Conservation (phyloP, 2,329 filamentous ascomycete genomes). For the Clonostachys rhizophaga region DNA sequence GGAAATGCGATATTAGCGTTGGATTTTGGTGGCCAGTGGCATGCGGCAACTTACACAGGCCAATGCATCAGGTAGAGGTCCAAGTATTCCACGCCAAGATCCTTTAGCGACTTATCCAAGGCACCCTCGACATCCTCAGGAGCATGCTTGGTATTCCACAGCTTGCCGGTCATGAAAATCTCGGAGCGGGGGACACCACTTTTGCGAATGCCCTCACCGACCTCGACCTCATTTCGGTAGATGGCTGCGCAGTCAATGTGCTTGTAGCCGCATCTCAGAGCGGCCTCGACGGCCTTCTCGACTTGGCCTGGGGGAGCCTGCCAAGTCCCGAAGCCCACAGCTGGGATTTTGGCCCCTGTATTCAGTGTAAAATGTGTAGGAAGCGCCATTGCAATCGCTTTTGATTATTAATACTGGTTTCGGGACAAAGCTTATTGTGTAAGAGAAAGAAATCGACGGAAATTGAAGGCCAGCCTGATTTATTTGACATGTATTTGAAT, state of each 20-base stretch:
- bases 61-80: slow-evolving; percentile 44
- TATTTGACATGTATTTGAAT: too few species aligned
- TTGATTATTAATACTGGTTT: not conserved
- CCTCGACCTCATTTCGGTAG: slow-evolving; percentile 34
- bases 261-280: slow-evolving; percentile 30
- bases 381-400: slow-evolving; percentile 3
- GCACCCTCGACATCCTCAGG: slow-evolving; percentile 39
- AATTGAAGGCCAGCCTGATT: too few species aligned
- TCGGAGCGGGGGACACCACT: slow-evolving; percentile 29
- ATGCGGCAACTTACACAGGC: slow-evolving; percentile 18
- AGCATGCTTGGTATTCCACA: slow-evolving; percentile 53
- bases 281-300: slow-evolving; percentile 14
- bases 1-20: slow-evolving; percentile 21
- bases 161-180: slow-evolving; percentile 52
- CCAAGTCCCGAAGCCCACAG: slow-evolving; percentile 11
- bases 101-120: slow-evolving; percentile 38
- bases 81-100: slow-evolving; percentile 43
- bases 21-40: not conserved
- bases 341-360: slow-evolving; percentile 10
- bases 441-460: too few species aligned
- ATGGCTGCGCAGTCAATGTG: slow-evolving; percentile 37
- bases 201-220: slow-evolving; percentile 31
- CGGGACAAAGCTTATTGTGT: too few species aligned
- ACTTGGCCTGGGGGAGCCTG: slow-evolving; percentile 1
- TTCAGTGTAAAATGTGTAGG: slow-evolving; percentile 8